Base-by-base conservation (phyloP, 768 basidiomycete genomes). In the Lentinula detonsa region DNA sequence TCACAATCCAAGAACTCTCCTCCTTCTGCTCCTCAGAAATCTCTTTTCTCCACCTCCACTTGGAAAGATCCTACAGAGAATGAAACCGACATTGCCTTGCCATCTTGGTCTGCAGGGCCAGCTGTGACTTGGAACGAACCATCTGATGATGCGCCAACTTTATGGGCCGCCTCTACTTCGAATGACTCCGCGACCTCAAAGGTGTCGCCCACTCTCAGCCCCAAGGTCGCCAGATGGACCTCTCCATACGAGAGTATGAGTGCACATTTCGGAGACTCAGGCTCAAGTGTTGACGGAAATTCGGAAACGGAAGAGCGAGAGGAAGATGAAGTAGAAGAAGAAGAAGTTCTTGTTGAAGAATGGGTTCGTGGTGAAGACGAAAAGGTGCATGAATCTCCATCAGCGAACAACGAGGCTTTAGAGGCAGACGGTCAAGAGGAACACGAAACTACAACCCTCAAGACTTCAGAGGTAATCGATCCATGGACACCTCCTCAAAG, bases 31-130 rank as follows among this genome's bases (percentile, higher is more conserved):
- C 65, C 57, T 60, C 37, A 59, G 39, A 59, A 61, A 57, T 39
- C 53, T 50, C 55, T 58, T 23, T 49, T 13, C 37, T 56, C 61
- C 56, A 52, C 56, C 40, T 55, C 57, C 61, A 40, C 69, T 34
- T 68, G 73, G 35, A 71, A 75, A 53, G 31, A 56, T 23, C 55
- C 40, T 16, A 15, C 55, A 28, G 72, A 77, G 56, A 74, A 77
- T 60, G 84, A 86, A 70, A 78, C 79, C 33, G 85, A 87, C 66
- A 74, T 86, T 40, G 78, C 80, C 5, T 68, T 76, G 46, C 84
- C 85, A 10, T 82, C 85, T 1, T 87, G 85, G 85, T 78, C 81
- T 15, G 72, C 78, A 16, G 77, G 75, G 13, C 66, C 77, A 9
- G 75, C 67, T 49, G 66, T 80, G 5, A 66, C 66, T 34, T 86